These are phyloP conservation scores for Nitzschia sp. DNA, from an alignment of 108 stramenopile genomes.

Conservation along the genomic window DNA sequence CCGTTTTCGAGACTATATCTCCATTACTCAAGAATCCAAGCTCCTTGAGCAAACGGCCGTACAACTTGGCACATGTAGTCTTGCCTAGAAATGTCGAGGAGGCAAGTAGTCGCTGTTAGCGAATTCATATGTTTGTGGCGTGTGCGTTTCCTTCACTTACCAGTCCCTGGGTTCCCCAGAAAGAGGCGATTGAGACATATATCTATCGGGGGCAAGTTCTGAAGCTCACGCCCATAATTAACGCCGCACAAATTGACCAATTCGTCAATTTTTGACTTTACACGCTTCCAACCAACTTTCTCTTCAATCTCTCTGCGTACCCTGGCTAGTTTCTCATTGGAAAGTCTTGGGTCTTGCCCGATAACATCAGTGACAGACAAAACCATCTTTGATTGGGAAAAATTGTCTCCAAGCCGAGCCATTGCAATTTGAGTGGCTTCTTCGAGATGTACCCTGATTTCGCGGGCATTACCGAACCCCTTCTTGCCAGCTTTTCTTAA, in stretches of 20 bases:
- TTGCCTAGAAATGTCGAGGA: slow-evolving; percentile 46
- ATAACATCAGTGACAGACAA: slow-evolving; percentile 35
- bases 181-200: slow-evolving; percentile 66
- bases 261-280: slow-evolving; percentile 37
- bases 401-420: slow-evolving; percentile 27
- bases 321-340: slow-evolving; percentile 27
- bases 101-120: not conserved
- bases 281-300: slow-evolving; percentile 38
- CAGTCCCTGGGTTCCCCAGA: slow-evolving; percentile 70
- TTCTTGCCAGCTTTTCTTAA: slow-evolving; percentile 33
- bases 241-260: slow-evolving; percentile 41
- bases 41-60: slow-evolving; percentile 59
- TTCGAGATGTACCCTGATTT: slow-evolving; percentile 36
- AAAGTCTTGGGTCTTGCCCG: slow-evolving; percentile 37
- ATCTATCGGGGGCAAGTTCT: slow-evolving; percentile 35
- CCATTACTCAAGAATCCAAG: slow-evolving; percentile 70
- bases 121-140: not conserved
- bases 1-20: slow-evolving; percentile 59
- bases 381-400: slow-evolving; percentile 19
- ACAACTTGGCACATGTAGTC: slow-evolving; percentile 69
- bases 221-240: slow-evolving; percentile 53
- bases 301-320: slow-evolving; percentile 26
- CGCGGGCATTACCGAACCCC: slow-evolving; percentile 60
- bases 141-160: slow-evolving; percentile 2
- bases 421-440: slow-evolving; percentile 29